Evolutionary conservation across 345 rosid species (phyloP), one percentile per base, ranked within the genome.

Genomic region (Acer saccharum): DNA sequence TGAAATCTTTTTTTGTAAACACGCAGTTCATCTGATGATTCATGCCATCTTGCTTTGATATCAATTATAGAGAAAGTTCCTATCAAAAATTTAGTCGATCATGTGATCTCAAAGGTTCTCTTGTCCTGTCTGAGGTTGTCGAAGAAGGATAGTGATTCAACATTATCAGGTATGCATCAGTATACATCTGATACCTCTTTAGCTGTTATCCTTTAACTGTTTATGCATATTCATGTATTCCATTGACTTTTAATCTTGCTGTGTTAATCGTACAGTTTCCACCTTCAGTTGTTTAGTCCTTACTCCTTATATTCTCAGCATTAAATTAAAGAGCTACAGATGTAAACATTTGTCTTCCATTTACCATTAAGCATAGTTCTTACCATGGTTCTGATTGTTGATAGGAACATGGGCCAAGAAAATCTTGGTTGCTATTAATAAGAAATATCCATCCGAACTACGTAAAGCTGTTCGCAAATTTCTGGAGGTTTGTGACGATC

Each of bases 331-430:
- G 25, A 27, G 63, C 62, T 29, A 35, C 32, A 23, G 17, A 25
- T 27, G 1, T 18, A n/a, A 48, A 27, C 46, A 27, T 74, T 74
- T 27, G 4, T 27, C 43, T 57, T 20, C 35, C 29, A 66, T 66
- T 17, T 13, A 23, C 55, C 48, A 23, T 23, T 32, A 44, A 25
- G 10, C 64, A 18, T 69, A 74, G 61, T 65, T 73, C 23, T 67
- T 71, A n/a, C 60, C 64, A 27, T 61, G 65, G 20, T 60, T 68
- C 61, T 58, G 70, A 7, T 64, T 79, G 77, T 81, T 71, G n/a
- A 25, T 74, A 95, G 99, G 96, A 76, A 84, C 82, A 79, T 87
- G 96, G 97, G 93, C 87, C 46, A 91, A 90, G 86, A 84, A 87
- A 65, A 84, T 88, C 76, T 81, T 96, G 80, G 81, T 84, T 80